A percentile compares a stretch with the other conserved stretches of the same genome.
Conservation (phyloP, 495 filamentous ascomycete genomes). For the Podospora pseudoanserina region DNA sequence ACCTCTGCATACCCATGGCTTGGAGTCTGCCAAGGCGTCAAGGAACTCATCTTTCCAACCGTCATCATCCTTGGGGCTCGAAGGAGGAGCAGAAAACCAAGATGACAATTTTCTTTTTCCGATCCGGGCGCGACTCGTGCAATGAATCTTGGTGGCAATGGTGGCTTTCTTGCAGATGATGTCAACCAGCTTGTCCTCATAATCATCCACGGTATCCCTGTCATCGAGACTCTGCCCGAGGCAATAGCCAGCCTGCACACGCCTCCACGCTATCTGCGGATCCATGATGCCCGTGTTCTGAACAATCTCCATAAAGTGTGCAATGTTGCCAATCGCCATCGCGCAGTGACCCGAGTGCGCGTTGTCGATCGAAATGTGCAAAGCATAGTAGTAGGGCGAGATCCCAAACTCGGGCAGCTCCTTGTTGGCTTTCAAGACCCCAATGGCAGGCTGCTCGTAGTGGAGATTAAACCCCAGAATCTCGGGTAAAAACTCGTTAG, state of each 20-base stretch:
- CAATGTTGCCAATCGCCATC: conserved; percentile 42
- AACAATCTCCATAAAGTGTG: conserved; percentile 38
- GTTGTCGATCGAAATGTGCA: conserved; percentile 53
- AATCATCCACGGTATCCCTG: conserved; percentile 14
- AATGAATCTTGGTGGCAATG: conserved; percentile 36
- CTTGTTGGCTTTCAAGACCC: conserved; percentile 39
- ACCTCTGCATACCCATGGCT: conserved; percentile 37
- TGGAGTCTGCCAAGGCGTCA: conserved; percentile 7
- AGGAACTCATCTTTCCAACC: neutral
- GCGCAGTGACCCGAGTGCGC: conserved; percentile 46
- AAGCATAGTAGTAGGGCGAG: conserved; percentile 48
- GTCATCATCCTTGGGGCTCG: neutral
- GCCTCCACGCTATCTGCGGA: conserved; percentile 38
- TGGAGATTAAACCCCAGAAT: conserved; percentile 52
- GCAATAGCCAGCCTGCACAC: conserved; percentile 48
- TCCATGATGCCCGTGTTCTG: conserved; percentile 22
- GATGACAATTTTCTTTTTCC: conserved; percentile 23
- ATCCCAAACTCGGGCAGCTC: conserved; percentile 45
- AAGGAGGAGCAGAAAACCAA: neutral
- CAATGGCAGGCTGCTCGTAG: conserved; percentile 43
- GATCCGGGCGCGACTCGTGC: conserved; percentile 33
- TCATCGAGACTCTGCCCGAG: conserved; percentile 21
- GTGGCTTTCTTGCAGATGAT: conserved; percentile 34
- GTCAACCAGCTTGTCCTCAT: conserved; percentile 17
- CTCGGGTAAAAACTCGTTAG: conserved; percentile 49